Base-by-base conservation (phyloP, 106 monocot species). In the Vanilla planifolia region DNA sequence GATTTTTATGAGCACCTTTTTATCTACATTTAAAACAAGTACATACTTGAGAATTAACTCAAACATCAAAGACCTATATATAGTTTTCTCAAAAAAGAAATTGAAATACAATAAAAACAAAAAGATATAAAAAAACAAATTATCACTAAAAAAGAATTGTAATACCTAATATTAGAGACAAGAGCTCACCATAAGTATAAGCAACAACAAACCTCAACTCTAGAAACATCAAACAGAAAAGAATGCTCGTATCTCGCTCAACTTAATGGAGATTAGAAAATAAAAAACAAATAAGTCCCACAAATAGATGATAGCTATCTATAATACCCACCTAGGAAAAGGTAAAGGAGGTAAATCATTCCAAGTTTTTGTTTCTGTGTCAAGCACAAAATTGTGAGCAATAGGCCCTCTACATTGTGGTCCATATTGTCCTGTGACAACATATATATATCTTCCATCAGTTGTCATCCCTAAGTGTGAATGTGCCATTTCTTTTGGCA, bases 401-500 rank as follows among this genome's bases (percentile, higher is more conserved):
- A 76, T 96, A 34, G 95, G 86, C 0, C 83, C 76, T 68, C 95
- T 80, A 66, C 95, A 96, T 67, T 96, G 95, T 24, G 95, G 95
- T 21, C 95, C 95, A 72, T 84, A 90, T 68, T 96, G 95, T 8
- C 95, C 95, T 40, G 84, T 79, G 43, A 96, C 75, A 51, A 86
- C 67, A 68, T 90, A 90, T 51, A 96, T 90, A 58, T 76, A 84
- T 70, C 86, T 70, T n/a, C 95, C 86, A 76, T 96, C 95, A 30
- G 86, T 96, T 48, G 63, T 79, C 79, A 90, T 87, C 48, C 95
- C 95, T 71, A 96, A 65, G 71, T 96, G 95, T 64, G 95, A 96
- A 76, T 96, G 82, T 62, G 95, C 95, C 95, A 96, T 96, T 62
- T 90, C 95, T 65, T 90, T 87, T 11, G 96, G 96, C 87, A 84